Percentiles rank a stretch among this genome's conserved stretches.
phyloP scores from a whole-genome alignment of 2,329 filamentous ascomycete species.

The Cordyceps cateniannulata region DNA sequence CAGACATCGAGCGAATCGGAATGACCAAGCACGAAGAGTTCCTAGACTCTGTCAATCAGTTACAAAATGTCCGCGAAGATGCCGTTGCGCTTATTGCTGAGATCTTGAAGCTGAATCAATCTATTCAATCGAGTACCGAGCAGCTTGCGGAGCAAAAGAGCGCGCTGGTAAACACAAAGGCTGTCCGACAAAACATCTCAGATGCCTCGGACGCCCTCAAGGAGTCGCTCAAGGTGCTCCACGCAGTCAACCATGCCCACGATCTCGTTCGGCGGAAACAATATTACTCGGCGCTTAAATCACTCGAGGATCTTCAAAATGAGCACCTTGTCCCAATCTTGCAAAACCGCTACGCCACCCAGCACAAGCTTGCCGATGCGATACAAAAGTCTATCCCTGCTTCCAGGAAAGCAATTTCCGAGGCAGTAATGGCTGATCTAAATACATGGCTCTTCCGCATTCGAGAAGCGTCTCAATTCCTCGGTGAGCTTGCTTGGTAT shows the following conservation, averaged over 20 bases:
- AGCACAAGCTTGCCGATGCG: conserved; percentile 90
- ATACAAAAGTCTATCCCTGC: conserved; percentile 94
- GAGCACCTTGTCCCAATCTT: conserved; percentile 73
- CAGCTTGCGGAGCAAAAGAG: conserved; percentile 92
- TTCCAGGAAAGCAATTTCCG: conserved; percentile 87
- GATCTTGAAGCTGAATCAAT: conserved; percentile 87
- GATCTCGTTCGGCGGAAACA: conserved; percentile 88
- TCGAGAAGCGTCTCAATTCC: conserved; percentile 88
- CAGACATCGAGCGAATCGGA: conserved; percentile 89
- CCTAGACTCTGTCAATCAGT: conserved; percentile 83
- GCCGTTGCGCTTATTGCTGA: conserved; percentile 84
- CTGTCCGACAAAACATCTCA: conserved; percentile 90
- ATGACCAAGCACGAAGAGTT: conserved; percentile 97
- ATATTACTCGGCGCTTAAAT: conserved; percentile 90
- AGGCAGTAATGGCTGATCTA: conserved; percentile 92
- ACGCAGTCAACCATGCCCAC: conserved; percentile 89
- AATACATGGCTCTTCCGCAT: conserved; percentile 97
- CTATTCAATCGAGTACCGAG: conserved; percentile 91
- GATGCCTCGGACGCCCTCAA: conserved; percentile 84
- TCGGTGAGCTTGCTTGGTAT: conserved; percentile 94
- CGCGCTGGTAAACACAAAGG: conserved; percentile 83
- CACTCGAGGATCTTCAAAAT: conserved; percentile 91
- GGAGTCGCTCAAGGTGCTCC: conserved; percentile 85
- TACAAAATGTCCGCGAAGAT: conserved; percentile 86
- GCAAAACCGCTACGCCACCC: conserved; percentile 79